Conservation (phyloP, 176 grass and related monocot genomes). For the Thalia dealbata region DNA sequence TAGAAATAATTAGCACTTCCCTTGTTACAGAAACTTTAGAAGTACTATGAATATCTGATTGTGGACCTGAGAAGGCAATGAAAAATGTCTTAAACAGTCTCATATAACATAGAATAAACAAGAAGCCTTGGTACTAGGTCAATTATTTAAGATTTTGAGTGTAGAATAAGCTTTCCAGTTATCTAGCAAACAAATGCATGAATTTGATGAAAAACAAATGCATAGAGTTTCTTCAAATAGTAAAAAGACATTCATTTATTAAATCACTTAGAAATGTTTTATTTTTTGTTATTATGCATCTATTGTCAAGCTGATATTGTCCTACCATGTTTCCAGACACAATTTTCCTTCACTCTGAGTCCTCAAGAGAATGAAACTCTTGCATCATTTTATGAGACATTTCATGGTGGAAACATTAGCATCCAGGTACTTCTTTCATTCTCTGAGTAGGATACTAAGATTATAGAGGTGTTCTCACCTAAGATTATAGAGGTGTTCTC, state of each 20-base stretch:
- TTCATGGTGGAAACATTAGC: constrained; percentile 26
- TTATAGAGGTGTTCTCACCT: no score
- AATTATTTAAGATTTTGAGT: neutral
- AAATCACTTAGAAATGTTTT: neutral
- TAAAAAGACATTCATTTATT: neutral
- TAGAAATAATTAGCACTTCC: neutral
- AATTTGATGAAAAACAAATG: neutral
- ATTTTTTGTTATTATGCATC: neutral
- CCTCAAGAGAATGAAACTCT: neutral
- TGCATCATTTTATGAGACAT: constrained; percentile 17
- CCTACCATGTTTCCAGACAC: constrained; percentile 1
- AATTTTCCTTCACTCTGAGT: constrained; percentile 14
- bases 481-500: no score
- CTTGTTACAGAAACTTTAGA: neutral
- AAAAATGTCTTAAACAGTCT: neutral
- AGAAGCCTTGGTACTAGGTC: neutral
- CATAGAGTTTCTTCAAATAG: neutral
- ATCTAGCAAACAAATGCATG: neutral
- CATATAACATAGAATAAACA: neutral
- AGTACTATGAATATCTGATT: neutral
- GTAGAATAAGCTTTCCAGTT: neutral
- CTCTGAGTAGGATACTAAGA: neutral
- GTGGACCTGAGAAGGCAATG: neutral
- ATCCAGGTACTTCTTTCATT: constrained; percentile 16
- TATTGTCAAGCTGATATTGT: neutral